These are phyloP conservation scores for Boletus eberwhitei DNA, from an alignment of 768 basidiomycete genomes.

Conservation along the genomic window DNA sequence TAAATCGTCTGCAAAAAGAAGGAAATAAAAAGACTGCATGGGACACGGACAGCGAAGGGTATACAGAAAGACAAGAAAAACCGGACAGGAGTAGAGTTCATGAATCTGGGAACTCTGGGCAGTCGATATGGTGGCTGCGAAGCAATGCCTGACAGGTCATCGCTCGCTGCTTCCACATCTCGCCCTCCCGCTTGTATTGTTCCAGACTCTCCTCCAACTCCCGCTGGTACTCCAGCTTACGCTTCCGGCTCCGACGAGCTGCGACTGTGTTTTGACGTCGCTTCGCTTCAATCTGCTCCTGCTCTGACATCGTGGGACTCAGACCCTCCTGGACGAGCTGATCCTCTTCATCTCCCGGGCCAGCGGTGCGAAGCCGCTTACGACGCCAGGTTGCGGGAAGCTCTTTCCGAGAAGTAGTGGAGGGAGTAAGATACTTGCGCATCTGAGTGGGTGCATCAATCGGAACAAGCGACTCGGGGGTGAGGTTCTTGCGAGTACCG, in stretches of 20 bases:
- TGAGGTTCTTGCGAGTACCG: conserved; percentile 71
- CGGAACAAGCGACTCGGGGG: conserved; percentile 61
- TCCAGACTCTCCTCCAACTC: conserved; percentile 59
- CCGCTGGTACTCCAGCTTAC: conserved; percentile 68
- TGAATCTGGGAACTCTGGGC: conserved; percentile 44
- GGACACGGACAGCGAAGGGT: not conserved
- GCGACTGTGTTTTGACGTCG: conserved; percentile 83
- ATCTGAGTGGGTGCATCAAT: conserved; percentile 77
- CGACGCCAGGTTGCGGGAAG: conserved; percentile 68
- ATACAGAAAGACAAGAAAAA: conserved; percentile 10
- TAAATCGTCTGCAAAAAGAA: conserved; percentile 8
- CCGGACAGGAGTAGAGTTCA: conserved; percentile 11
- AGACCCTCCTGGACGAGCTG: conserved; percentile 19
- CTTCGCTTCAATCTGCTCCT: conserved; percentile 74
- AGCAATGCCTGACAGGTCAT: conserved; percentile 48
- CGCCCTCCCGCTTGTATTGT: conserved; percentile 52
- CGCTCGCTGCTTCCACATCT: conserved; percentile 61
- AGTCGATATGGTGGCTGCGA: conserved; percentile 53
- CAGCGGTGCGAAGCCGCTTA: conserved; percentile 53
- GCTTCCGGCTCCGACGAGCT: conserved; percentile 72
- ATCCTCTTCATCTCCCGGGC: conserved; percentile 51
- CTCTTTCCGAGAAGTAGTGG: conserved; percentile 74
- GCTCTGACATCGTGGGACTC: conserved; percentile 46
- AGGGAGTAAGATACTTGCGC: conserved; percentile 70
- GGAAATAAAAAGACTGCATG: conserved; percentile 3